These are phyloP conservation scores for Pythium guiyangense DNA, from an alignment of 352 stramenopile species.

Conservation along the genomic window DNA sequence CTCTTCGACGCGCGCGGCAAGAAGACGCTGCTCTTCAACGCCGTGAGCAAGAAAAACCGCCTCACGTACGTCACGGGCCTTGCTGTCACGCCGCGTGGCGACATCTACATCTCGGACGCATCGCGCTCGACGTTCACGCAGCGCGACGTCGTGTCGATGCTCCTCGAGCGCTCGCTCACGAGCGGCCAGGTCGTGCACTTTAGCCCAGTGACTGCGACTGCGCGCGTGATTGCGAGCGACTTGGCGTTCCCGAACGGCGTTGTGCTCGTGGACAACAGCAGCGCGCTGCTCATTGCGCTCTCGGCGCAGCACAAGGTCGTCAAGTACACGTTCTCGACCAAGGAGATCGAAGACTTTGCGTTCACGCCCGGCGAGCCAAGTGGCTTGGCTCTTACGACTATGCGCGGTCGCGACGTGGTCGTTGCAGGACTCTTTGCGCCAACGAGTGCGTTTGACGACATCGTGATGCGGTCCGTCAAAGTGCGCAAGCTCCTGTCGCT, in stretches of 20 bases:
- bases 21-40: constrained; percentile 49
- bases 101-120: constrained; percentile 59
- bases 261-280: constrained; percentile 31
- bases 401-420: constrained; percentile 22
- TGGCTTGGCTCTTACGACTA: constrained; percentile 40
- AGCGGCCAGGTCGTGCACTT: constrained; percentile 52
- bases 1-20: constrained; percentile 51
- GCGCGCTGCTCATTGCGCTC: constrained; percentile 36
- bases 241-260: constrained; percentile 50
- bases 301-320: constrained; percentile 56
- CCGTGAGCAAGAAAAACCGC: constrained; percentile 25
- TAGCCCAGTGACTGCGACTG: constrained; percentile 23
- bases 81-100: constrained; percentile 29
- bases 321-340: constrained; percentile 37
- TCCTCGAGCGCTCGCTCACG: constrained; percentile 35
- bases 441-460: constrained; percentile 12
- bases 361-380: constrained; percentile 51
- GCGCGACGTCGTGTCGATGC: constrained; percentile 38
- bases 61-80: constrained; percentile 48
- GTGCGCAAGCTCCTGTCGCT: constrained; percentile 55
- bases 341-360: constrained; percentile 48
- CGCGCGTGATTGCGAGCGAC: constrained; percentile 23
- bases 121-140: constrained; percentile 44
- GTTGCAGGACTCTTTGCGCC: constrained; percentile 36
- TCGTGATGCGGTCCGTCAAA: constrained; percentile 26